A percentile compares a stretch with the other conserved stretches of the same genome.
Conservation (phyloP, 1,284 basidiomycete genomes). For the Tilletia caries region DNA sequence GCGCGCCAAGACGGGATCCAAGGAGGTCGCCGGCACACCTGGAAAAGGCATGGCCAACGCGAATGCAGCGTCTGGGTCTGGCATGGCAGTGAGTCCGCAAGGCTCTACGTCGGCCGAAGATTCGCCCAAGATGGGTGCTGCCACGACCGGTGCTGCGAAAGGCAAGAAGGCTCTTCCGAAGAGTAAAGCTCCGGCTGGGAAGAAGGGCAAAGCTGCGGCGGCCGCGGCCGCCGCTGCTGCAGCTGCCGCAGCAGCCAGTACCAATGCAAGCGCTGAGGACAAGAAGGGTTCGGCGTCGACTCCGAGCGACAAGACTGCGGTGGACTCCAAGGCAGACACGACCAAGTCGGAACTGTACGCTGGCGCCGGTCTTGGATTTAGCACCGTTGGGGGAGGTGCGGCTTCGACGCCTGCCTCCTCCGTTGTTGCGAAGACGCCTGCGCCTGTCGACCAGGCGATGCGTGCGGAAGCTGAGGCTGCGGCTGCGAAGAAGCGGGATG, state of each 20-base stretch:
- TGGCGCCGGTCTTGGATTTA: neutral
- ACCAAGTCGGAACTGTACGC: neutral
- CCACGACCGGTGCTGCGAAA: constrained; percentile 25
- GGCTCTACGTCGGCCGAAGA: constrained; percentile 22
- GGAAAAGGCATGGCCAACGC: neutral
- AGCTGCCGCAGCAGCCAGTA: constrained; percentile 23
- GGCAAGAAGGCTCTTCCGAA: constrained; percentile 27
- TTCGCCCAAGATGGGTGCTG: constrained; percentile 31
- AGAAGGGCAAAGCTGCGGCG: constrained; percentile 32
- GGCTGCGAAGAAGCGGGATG: constrained; percentile 5
- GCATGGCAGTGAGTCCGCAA: constrained; percentile 21
- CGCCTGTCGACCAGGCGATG: neutral
- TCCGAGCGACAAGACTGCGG: neutral
- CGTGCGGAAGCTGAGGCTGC: neutral
- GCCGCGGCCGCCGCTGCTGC: constrained; percentile 32
- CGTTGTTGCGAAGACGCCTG: neutral
- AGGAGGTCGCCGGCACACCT: neutral
- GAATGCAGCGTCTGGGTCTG: neutral
- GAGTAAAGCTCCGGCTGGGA: constrained; percentile 22
- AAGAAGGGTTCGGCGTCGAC: neutral
- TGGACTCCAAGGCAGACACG: neutral
- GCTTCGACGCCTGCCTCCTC: too few relatives aligned
- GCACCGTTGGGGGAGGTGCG: neutral
- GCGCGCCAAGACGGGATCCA: constrained; percentile 26
- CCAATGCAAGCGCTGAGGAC: constrained; percentile 18